Evolutionary conservation across 108 stramenopile genomes (phyloP).

Genomic region (Heterococcus sp.): DNA sequence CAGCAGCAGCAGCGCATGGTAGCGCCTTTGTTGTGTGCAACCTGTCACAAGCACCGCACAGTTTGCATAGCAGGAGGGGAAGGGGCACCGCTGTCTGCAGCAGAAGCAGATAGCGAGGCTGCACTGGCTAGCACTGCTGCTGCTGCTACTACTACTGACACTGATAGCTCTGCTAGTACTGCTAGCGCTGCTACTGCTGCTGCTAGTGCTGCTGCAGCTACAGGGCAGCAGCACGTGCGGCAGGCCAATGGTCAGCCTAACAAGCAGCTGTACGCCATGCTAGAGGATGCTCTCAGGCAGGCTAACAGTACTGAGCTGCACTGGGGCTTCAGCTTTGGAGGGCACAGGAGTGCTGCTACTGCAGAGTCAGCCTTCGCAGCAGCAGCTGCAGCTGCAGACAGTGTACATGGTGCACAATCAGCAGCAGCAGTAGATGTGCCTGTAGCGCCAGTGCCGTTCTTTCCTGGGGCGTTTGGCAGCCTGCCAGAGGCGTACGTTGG

Average conservation of each 20-base stretch:
- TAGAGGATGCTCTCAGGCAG: constrained; percentile 7
- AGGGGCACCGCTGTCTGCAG: no score
- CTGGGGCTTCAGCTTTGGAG: constrained; percentile 5
- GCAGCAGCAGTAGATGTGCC: background rate
- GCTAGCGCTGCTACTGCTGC: no score
- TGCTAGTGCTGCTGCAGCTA: no score
- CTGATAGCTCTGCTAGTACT: no score
- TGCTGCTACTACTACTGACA: no score
- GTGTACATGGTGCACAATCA: background rate
- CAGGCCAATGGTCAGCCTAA: background rate
- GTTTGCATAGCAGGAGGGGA: no score
- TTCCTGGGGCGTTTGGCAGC: constrained; percentile 14
- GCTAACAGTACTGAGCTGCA: constrained; percentile 5
- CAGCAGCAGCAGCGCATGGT: background rate
- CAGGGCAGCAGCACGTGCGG: background rate
- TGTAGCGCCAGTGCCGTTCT: background rate
- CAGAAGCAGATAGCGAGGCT: no score
- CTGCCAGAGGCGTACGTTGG: constrained; percentile 7
- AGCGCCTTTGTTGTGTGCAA: background rate
- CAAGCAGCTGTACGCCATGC: constrained; percentile 3
- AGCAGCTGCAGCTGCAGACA: background rate
- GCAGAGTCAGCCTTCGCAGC: background rate
- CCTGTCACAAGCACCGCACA: no score
- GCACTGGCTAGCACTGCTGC: no score
- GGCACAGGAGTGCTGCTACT: background rate